These are phyloP conservation scores for Penstemon davidsonii DNA, from an alignment of 257 asterid species.

Conservation along the genomic window DNA sequence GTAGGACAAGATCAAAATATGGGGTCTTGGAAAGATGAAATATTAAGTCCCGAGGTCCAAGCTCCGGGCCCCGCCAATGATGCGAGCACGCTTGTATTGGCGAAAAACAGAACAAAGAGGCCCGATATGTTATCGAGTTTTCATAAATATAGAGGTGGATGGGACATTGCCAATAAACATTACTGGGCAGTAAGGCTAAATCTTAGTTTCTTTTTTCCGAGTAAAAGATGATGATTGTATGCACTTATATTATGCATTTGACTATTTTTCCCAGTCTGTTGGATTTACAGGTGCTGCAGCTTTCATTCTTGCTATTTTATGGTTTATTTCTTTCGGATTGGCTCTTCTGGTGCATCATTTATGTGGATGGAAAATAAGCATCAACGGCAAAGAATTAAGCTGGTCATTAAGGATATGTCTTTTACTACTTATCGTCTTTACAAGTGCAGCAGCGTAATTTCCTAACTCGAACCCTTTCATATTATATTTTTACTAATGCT, in stretches of 20 bases:
- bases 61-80: constrained; percentile 67
- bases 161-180: constrained; percentile 92
- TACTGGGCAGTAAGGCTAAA: constrained; percentile 78
- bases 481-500: constrained; percentile 1
- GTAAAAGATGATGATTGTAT: constrained; percentile 6
- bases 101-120: constrained; percentile 76
- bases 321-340: constrained; percentile 87
- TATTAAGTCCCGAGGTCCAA: constrained; percentile 51
- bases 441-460: constrained; percentile 77
- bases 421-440: constrained; percentile 63
- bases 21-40: constrained; percentile 74
- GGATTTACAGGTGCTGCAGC: constrained; percentile 89
- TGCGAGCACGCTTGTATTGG: constrained; percentile 69
- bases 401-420: constrained; percentile 68
- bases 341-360: constrained; percentile 68
- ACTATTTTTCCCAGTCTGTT: constrained; percentile 64
- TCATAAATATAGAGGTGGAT: constrained; percentile 89
- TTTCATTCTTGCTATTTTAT: constrained; percentile 62
- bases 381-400: constrained; percentile 46
- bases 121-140: constrained; percentile 76
- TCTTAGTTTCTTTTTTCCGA: constrained; percentile 4
- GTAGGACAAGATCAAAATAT: constrained; percentile 57
- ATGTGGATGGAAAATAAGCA: constrained; percentile 78
- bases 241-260: constrained; percentile 14
- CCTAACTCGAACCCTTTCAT: constrained; percentile 27